Evolutionary conservation across 2,329 filamentous ascomycete species (phyloP), one percentile per base, ranked within the genome.

Genomic region (Emmonsiellopsis sp.): DNA sequence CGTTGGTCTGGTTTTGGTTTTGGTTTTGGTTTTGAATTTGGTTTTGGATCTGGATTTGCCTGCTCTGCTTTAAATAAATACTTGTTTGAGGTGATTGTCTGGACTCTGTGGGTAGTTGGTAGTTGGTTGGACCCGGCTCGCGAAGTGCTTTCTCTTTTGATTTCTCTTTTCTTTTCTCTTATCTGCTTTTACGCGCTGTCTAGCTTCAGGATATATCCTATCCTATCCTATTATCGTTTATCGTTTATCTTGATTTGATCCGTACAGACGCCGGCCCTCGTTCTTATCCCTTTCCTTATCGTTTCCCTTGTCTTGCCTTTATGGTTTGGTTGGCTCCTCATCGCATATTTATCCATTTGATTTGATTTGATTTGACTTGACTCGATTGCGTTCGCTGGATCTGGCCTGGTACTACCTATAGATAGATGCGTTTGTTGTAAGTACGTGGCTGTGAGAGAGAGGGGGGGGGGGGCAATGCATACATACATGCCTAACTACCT

Each of bases 281-380:
- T 44, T 44, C 10, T 44, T 27, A n/a, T 44, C 21, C 17, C 45
- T 53, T 27, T 27, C 21, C 58, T 61, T 60, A 59, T 61, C 17
- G 2, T 17, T 17, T 17, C 17, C 17, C 17, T 17, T 17, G 17
- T 17, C 17, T 17, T 17, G 17, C 17, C 61, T 60, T 60, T 61
- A 59, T 56, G 58, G 55, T 56, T 57, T 57, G 58, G 57, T 61
- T 58, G 56, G 58, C 59, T 58, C 67, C 57, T 68, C 61, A 56
- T 65, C 63, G 64, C 59, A 60, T 61, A 57, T 62, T 65, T 68
- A 59, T 62, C 61, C 63, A 65, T 60, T 62, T 64, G 61, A 65
- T 57, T 53, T 59, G 56, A 11, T 40, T 40, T 17, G 17, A 17
- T 17, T 40, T 40, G 21, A 27, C 5, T 27, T 27, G 21, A 27